phyloP scores from a whole-genome alignment of 2,329 filamentous ascomycete species.

The Alternaria infectoria region DNA sequence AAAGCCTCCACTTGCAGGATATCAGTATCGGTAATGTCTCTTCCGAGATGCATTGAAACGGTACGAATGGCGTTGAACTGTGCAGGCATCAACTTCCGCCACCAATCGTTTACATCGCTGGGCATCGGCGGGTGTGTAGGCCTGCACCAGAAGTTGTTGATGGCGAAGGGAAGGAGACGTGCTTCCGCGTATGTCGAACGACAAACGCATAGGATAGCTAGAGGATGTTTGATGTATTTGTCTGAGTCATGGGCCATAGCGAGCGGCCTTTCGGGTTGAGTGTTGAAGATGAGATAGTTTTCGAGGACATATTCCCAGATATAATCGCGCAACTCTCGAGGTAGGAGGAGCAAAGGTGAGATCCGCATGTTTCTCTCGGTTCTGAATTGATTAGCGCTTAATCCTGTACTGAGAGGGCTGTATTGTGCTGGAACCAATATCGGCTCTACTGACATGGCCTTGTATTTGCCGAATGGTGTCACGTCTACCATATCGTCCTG shows the following conservation, averaged over 20 bases:
- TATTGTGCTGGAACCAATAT: not conserved
- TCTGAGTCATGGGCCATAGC: not conserved
- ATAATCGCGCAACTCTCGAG: not conserved
- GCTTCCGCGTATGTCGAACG: not conserved
- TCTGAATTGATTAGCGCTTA: not conserved
- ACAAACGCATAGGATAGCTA: not conserved
- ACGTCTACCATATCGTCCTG: not conserved
- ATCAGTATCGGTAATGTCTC: not conserved
- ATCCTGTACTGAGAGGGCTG: not conserved
- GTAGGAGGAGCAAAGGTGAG: not conserved
- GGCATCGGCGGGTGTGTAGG: not conserved
- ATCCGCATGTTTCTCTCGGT: not conserved
- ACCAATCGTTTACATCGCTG: not conserved
- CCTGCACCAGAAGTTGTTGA: not conserved
- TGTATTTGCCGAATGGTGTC: not conserved
- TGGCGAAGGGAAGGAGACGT: not conserved
- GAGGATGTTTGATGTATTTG: not conserved
- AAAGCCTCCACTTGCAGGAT: not conserved
- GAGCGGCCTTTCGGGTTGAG: not conserved
- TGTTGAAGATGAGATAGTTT: not conserved
- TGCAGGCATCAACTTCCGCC: not conserved
- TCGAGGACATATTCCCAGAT: not conserved
- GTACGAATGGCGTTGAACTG: not conserved
- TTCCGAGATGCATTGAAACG: not conserved
- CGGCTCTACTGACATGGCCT: not conserved